Percentiles rank a stretch among this genome's conserved stretches.
phyloP scores from a whole-genome alignment of 1,284 basidiomycete species.

The Trichosporon sp. region DNA sequence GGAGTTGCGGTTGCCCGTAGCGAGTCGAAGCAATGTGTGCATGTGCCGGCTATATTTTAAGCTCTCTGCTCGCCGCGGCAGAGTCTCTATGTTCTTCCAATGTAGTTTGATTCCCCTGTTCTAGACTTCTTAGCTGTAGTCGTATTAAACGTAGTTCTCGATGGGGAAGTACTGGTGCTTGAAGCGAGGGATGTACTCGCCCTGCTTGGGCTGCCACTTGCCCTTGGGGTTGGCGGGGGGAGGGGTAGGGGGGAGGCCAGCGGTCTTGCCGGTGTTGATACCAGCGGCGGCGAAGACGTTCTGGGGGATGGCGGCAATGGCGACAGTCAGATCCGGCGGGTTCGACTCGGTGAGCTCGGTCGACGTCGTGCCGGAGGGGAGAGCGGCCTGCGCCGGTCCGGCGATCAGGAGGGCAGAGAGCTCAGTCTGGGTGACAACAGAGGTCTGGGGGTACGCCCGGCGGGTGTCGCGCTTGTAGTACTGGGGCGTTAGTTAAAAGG shows the following conservation, averaged over 20 bases:
- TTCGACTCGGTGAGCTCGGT: slow-evolving; percentile 51
- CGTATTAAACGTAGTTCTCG: slow-evolving; percentile 65
- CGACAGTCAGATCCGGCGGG: slow-evolving; percentile 58
- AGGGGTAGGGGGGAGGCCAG: slow-evolving; percentile 68
- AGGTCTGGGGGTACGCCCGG: slow-evolving; percentile 83
- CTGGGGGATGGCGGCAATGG: slow-evolving; percentile 70
- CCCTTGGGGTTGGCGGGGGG: slow-evolving; percentile 61
- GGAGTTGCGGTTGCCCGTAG: neutral
- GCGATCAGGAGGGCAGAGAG: slow-evolving; percentile 80
- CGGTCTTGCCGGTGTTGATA: slow-evolving; percentile 61
- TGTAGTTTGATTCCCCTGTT: neutral
- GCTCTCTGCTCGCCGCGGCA: slow-evolving; percentile 13
- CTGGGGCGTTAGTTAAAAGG: slow-evolving; percentile 36
- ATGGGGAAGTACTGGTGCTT: slow-evolving; percentile 81
- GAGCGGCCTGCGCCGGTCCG: slow-evolving; percentile 71
- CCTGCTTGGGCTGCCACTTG: slow-evolving; percentile 71
- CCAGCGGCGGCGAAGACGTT: slow-evolving; percentile 63
- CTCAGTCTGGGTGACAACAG: slow-evolving; percentile 76
- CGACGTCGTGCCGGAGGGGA: slow-evolving; percentile 55
- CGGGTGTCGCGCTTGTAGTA: slow-evolving; percentile 96
- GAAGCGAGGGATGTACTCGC: slow-evolving; percentile 73
- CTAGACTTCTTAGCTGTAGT: slow-evolving; percentile 22
- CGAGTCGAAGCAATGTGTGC: slow-evolving; percentile 1
- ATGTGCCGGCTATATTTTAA: slow-evolving; percentile 20
- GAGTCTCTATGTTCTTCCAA: slow-evolving; percentile 16